Percentiles rank a stretch among this genome's conserved stretches.
Conservation (phyloP, 106 monocot genomes). For the Dendrobium chrysotoxum region DNA sequence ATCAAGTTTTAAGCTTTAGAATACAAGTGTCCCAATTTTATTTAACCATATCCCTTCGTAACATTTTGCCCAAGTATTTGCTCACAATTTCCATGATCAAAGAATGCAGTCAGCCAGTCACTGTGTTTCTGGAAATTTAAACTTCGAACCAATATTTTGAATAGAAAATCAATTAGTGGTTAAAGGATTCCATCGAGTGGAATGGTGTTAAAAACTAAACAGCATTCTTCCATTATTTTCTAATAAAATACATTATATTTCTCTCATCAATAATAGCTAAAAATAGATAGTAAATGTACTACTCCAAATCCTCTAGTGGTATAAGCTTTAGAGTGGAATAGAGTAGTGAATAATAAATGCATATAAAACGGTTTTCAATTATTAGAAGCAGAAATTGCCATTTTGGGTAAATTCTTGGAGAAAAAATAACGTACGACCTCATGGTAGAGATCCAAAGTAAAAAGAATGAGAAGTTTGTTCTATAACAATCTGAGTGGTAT, state of each 20-base stretch:
- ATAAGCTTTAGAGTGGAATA: not conserved
- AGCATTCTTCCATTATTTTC: too few relatives aligned
- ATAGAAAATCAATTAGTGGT: too few relatives aligned
- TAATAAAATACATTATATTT: too few relatives aligned
- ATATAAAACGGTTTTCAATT: not conserved
- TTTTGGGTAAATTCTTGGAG: not conserved
- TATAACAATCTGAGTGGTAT: not conserved
- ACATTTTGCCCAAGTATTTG: not conserved
- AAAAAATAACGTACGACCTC: not conserved
- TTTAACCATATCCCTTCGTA: not conserved
- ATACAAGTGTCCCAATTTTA: not conserved
- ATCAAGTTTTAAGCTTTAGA: not conserved
- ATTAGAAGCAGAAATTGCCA: not conserved
- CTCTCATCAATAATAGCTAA: too few relatives aligned
- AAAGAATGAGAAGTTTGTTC: not conserved
- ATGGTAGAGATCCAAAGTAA: not conserved
- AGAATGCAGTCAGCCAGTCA: not conserved
- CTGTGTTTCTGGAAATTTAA: too few relatives aligned
- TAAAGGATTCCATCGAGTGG: too few relatives aligned
- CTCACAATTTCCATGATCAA: not conserved
- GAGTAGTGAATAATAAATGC: not conserved
- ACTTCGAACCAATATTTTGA: too few relatives aligned
- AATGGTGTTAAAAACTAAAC: too few relatives aligned
- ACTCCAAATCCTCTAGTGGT: not conserved
- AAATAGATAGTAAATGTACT: not conserved